A percentile compares a stretch with the other conserved stretches of the same genome.
Conservation (phyloP, 768 basidiomycete species). For the Pleurotus tuber-regium region DNA sequence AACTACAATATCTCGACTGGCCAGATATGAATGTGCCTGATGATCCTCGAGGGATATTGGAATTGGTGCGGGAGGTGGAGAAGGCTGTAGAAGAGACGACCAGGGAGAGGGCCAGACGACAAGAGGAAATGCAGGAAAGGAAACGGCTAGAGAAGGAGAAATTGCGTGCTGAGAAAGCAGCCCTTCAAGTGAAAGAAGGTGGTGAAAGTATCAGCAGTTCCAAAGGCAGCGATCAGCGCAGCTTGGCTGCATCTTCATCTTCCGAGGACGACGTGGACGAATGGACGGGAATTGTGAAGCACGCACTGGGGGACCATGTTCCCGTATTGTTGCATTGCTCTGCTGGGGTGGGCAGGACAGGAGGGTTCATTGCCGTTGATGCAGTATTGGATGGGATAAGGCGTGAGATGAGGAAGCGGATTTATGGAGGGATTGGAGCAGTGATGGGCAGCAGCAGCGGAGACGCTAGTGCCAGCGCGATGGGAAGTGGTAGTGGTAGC, state of each 20-base stretch:
- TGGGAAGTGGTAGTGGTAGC: background rate
- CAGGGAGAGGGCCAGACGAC: conserved; percentile 14
- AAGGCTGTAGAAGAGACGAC: conserved; percentile 35
- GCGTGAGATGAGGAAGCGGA: conserved; percentile 45
- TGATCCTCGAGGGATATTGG: conserved; percentile 71
- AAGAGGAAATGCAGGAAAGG: background rate
- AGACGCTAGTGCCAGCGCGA: background rate
- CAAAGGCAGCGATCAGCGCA: conserved; percentile 5
- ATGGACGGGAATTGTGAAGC: conserved; percentile 53
- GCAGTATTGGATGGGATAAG: conserved; percentile 76
- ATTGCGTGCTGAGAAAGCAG: background rate
- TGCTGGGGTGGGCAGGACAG: conserved; percentile 93
- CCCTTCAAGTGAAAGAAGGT: conserved; percentile 1
- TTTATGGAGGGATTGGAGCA: background rate
- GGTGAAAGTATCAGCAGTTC: conserved; percentile 11
- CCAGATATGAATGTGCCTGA: conserved; percentile 96
- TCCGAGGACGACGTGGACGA: conserved; percentile 43
- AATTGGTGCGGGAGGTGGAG: conserved; percentile 72
- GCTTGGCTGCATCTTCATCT: conserved; percentile 14
- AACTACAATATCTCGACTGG: conserved; percentile 94
- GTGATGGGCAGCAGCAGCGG: background rate
- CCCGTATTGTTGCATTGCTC: conserved; percentile 87
- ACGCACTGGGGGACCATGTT: conserved; percentile 40
- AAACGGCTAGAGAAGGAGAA: conserved; percentile 2
- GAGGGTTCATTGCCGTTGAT: conserved; percentile 89